Evolutionary conservation across 2,329 filamentous ascomycete genomes (phyloP).

Genomic region (Thyridium curvatum): DNA sequence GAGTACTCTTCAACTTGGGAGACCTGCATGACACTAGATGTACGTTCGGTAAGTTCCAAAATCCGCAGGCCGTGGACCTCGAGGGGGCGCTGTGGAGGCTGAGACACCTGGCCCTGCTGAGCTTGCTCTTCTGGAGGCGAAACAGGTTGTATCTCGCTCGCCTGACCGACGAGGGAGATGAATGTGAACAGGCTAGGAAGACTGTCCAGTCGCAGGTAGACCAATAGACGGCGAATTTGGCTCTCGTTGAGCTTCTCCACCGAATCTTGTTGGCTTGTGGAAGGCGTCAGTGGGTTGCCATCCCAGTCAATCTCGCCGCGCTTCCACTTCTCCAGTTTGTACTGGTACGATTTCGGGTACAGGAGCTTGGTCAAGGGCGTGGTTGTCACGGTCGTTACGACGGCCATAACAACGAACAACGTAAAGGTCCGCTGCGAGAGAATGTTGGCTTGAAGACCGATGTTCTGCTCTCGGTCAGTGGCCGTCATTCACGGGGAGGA

Average conservation of each 20-base stretch:
- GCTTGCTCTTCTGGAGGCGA: constrained; percentile 17
- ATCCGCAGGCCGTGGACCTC: constrained; percentile 81
- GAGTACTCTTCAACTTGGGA: constrained; percentile 70
- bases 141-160: constrained; percentile 10
- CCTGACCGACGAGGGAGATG: constrained; percentile 64
- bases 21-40: constrained; percentile 92
- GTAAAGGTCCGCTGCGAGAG: constrained; percentile 78
- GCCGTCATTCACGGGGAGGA: background rate
- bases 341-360: constrained; percentile 61
- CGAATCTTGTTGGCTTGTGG: constrained; percentile 12
- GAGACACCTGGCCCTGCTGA: constrained; percentile 24
- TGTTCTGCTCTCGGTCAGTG: constrained; percentile 35
- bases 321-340: constrained; percentile 52
- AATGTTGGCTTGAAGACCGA: constrained; percentile 78
- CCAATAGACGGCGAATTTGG: constrained; percentile 58
- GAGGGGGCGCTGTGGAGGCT: constrained; percentile 37
- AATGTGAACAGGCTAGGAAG: constrained; percentile 78
- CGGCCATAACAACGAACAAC: constrained; percentile 91
- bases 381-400: constrained; percentile 77
- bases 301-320: constrained; percentile 88
- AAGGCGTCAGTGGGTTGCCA: constrained; percentile 29
- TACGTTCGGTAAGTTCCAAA: constrained; percentile 82
- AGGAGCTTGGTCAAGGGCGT: constrained; percentile 68
- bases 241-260: constrained; percentile 23
- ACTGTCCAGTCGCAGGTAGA: constrained; percentile 80